Evolutionary conservation across 176 grass and related monocot genomes (phyloP), one percentile per base, ranked within the genome.

Genomic region (Zoysia pacifica): DNA sequence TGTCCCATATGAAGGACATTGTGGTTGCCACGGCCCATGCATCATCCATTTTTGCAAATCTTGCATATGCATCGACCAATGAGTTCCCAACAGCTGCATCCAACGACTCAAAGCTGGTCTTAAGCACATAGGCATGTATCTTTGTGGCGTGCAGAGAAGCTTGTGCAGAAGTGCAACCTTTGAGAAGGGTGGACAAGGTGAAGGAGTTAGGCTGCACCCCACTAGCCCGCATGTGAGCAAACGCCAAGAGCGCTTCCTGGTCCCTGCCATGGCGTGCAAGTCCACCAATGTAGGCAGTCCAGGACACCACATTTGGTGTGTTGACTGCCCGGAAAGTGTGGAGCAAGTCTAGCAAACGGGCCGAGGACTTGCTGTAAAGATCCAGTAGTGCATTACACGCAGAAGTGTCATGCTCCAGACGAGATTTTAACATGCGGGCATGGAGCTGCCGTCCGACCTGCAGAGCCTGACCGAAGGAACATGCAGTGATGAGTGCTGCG

Each of bases 131-230:
- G 8, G 67, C 87, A 52, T 97, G 94, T 45, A 91, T 84, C 77
- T 88, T 91, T 48, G 55, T 55, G 28, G 87, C 89, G 11, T 86
- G 73, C 35, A 77, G 14, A 5, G 86, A 76, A 73, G 83, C 64
- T 11, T 78, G 80, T 46, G 48, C 40, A 7, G 87, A 79, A 42
- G 11, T 71, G 79, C 85, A 92, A 13, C 73, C 80, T 77, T 86
- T 90, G 55, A 97, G 94, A 75, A 94, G 68, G 79, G 85, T 89
- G 10, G 91, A 92, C 59, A 97, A 2, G 35, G 94, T 92, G 79
- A 90, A 94, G 15, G 89, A 90, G 73, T 92, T 94, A 54, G 94
- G 91, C 9, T 89, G 59, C 42, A 97, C 84, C 83, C 83, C 94
- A 0, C 60, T 70, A 48, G 78, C 73, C 50, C 71, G 70, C 94